phyloP scores from a whole-genome alignment of 768 basidiomycete genomes.

The Nidularia pulvinata region DNA sequence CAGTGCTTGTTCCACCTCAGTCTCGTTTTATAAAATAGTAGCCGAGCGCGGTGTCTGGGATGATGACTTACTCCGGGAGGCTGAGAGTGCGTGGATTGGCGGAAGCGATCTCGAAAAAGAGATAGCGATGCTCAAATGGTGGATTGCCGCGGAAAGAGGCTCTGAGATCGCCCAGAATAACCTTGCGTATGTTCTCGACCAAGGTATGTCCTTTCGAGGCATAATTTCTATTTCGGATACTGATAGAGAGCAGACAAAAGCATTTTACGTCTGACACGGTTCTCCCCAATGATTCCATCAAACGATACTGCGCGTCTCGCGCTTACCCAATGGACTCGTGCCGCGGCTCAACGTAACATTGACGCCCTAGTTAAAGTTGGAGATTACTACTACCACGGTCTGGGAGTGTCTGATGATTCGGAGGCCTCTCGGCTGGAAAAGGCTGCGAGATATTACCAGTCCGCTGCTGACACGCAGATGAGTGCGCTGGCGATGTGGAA shows the following conservation, averaged over 20 bases:
- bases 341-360: conserved; percentile 92
- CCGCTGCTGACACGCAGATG: conserved; percentile 89
- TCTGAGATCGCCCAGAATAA: conserved; percentile 96
- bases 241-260: conserved; percentile 55
- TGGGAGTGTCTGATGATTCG: conserved; percentile 69
- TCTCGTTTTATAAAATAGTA: conserved; percentile 92
- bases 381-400: conserved; percentile 94
- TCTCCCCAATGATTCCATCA: conserved; percentile 70
- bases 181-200: conserved; percentile 88
- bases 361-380: conserved; percentile 98
- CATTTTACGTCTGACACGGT: conserved; percentile 64
- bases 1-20: conserved; percentile 86
- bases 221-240: not conserved
- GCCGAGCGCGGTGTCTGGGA: conserved; percentile 91
- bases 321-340: conserved; percentile 92
- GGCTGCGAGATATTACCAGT: conserved; percentile 92
- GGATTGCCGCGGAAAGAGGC: conserved; percentile 92
- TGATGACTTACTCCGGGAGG: conserved; percentile 80
- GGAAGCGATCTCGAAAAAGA: conserved; percentile 74
- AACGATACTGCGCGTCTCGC: conserved; percentile 85
- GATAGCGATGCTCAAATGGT: conserved; percentile 90
- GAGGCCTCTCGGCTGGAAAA: conserved; percentile 75
- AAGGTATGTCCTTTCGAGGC: conserved; percentile 51
- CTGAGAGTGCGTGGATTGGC: conserved; percentile 73
- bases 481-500: conserved; percentile 99